Base-by-base conservation (phyloP, 2,329 filamentous ascomycete species). In the Calonectria crousiana region DNA sequence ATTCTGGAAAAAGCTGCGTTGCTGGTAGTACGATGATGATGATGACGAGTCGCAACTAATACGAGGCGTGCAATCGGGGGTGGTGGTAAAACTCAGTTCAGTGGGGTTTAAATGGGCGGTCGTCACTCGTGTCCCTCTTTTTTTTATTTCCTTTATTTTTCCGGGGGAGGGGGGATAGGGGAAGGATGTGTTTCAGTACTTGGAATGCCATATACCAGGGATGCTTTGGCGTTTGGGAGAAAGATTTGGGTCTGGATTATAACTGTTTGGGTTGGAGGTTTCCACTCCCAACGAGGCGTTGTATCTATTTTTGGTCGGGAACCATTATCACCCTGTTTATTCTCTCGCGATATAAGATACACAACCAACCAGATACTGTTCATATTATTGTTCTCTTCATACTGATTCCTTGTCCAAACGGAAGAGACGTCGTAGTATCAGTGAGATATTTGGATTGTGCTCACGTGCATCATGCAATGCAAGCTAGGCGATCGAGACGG, bases 1-100 rank as follows among this genome's bases (percentile, higher is more conserved):
- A 13, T 91, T 92, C 81, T 92, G 89, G 90, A 89, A 85, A 83
- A 89, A 85, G 79, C 80, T 91, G 78, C 84, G 89, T 81, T 93
- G 86, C 77, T 92, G 90, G 90, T 92, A 78, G 84, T 62, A 41
- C 20, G 34, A 41, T 28, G 34, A 41, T 51, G 41, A 14, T 16
- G 26, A 52, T 14, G 60, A 44, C 60, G 41, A 53, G 30, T 32
- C 16, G 49, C 26, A 72, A n/a, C 71, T 26, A 41, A 53, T 62
- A 20, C 30, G 34, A n/a, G 26, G 20, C 30, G 51, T 41, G 49
- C 28, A 68, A 38, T 56, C 23, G 44, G 67, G 28, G 44, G 34
- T 11, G 44, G 34, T 11, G 60, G 6, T 11, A 52, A 47, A 34
- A 5, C 32, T 38, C 51, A 26, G 51, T 32, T 73, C 32, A 32